phyloP scores from a whole-genome alignment of 78 protist species.

The Dictyostelium capitatum region DNA sequence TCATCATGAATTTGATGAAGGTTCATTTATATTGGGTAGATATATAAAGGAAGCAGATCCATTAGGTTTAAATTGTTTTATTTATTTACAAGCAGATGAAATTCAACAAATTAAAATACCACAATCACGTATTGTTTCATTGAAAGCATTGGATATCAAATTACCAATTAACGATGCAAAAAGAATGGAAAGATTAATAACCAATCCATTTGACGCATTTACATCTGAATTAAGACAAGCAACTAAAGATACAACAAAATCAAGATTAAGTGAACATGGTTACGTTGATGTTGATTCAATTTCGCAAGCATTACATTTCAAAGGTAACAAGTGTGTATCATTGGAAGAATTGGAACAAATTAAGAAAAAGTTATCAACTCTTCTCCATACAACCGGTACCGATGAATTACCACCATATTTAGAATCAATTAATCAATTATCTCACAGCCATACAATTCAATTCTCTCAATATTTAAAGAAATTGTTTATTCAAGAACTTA shows the following conservation, averaged over 20 bases:
- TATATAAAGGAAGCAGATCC: slow-evolving; percentile 55
- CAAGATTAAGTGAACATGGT: slow-evolving; percentile 15
- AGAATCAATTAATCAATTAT: slow-evolving; percentile 15
- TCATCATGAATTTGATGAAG: slow-evolving; percentile 74
- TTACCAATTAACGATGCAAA: not conserved
- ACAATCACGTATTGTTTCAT: slow-evolving; percentile 31
- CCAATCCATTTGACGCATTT: slow-evolving; percentile 78
- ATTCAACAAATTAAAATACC: slow-evolving; percentile 13
- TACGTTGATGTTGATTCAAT: not conserved
- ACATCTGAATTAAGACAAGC: slow-evolving; percentile 25
- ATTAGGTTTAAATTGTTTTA: slow-evolving; percentile 55
- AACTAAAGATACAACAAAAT: slow-evolving; percentile 18
- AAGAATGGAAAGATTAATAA: slow-evolving; percentile 30
- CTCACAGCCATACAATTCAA: not conserved
- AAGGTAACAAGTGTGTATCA: not conserved
- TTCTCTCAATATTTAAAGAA: slow-evolving; percentile 40
- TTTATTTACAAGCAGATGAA: slow-evolving; percentile 42
- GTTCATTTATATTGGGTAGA: slow-evolving; percentile 54
- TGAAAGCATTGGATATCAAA: slow-evolving; percentile 4
- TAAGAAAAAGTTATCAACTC: not conserved
- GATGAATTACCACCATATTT: not conserved
- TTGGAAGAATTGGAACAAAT: slow-evolving; percentile 16
- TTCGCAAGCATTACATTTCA: not conserved
- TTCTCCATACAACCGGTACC: not conserved
- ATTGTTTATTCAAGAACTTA: slow-evolving; percentile 21